These are phyloP conservation scores for Verticillium zaregamsianum DNA, from an alignment of 2,329 filamentous ascomycete genomes.

Conservation along the genomic window DNA sequence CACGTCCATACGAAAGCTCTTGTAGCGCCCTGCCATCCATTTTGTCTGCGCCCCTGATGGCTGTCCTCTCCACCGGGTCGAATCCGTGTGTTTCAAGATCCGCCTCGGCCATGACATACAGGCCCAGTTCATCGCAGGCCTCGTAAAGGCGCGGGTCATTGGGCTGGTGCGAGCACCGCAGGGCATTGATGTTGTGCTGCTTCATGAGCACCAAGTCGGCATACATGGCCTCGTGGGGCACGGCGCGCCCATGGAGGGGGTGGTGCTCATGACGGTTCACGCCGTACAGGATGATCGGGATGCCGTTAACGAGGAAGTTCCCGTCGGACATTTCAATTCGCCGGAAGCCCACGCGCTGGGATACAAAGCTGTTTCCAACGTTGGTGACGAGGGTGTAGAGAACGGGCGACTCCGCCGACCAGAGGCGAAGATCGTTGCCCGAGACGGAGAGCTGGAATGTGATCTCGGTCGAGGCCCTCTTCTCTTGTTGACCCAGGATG, in stretches of 20 bases:
- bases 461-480: neutral
- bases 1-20: neutral
- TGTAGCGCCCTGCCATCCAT: neutral
- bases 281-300: conserved; percentile 60
- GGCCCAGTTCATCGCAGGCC: conserved; percentile 57
- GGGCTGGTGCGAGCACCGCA: conserved; percentile 64
- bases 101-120: conserved; percentile 58
- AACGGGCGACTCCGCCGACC: conserved; percentile 65
- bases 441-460: conserved; percentile 29
- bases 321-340: conserved; percentile 56
- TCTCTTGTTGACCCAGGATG: conserved; percentile 11
- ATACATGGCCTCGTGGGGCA: conserved; percentile 55
- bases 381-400: conserved; percentile 45
- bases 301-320: conserved; percentile 60
- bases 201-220: conserved; percentile 64
- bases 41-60: neutral
- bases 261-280: conserved; percentile 71
- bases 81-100: conserved; percentile 53
- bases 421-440: conserved; percentile 51
- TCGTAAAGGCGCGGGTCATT: conserved; percentile 58
- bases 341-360: conserved; percentile 60
- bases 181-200: conserved; percentile 63
- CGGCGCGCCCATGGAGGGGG: conserved; percentile 54
- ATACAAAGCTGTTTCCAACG: conserved; percentile 25
- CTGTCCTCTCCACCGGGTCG: conserved; percentile 24